phyloP scores from a whole-genome alignment of 768 basidiomycete species.

The Inosperma sp. region DNA sequence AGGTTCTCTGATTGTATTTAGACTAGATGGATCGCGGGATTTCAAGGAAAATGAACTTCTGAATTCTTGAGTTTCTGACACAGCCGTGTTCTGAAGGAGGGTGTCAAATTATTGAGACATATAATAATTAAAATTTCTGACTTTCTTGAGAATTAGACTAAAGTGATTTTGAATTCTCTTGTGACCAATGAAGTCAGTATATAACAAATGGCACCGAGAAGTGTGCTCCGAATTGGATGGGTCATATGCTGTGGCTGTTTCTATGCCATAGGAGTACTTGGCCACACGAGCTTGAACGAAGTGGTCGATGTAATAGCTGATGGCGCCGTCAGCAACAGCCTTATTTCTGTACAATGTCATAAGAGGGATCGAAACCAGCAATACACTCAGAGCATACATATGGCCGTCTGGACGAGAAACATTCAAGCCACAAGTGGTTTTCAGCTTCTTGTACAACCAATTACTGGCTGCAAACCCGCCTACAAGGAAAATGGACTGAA shows the following conservation, averaged over 20 bases:
- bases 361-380: no score
- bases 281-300: slow-evolving; percentile 17
- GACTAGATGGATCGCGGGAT: slow-evolving; percentile 2
- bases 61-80: slow-evolving; percentile 24
- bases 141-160: slow-evolving; percentile 35
- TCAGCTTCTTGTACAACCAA: slow-evolving; percentile 41
- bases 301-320: slow-evolving; percentile 17
- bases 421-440: slow-evolving; percentile 29
- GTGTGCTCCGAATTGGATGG: slow-evolving; percentile 34
- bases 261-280: slow-evolving; percentile 10
- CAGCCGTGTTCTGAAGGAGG: slow-evolving; percentile 22
- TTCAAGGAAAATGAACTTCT: slow-evolving; percentile 6
- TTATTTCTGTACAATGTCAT: no score
- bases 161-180: slow-evolving; percentile 32
- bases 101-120: neutral
- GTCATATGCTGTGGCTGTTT: slow-evolving; percentile 7
- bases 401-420: slow-evolving; percentile 43
- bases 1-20: slow-evolving; percentile 9
- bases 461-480: slow-evolving; percentile 50
- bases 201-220: slow-evolving; percentile 24
- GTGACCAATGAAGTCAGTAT: slow-evolving; percentile 28
- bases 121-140: slow-evolving; percentile 18
- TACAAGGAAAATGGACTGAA: slow-evolving; percentile 41
- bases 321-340: slow-evolving; percentile 24
- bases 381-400: slow-evolving; percentile 34